Percentiles rank a stretch among this genome's conserved stretches.
Evolutionary conservation across 164 flowering plant species (phyloP).

Genomic region (Euptelea pleiosperma): DNA sequence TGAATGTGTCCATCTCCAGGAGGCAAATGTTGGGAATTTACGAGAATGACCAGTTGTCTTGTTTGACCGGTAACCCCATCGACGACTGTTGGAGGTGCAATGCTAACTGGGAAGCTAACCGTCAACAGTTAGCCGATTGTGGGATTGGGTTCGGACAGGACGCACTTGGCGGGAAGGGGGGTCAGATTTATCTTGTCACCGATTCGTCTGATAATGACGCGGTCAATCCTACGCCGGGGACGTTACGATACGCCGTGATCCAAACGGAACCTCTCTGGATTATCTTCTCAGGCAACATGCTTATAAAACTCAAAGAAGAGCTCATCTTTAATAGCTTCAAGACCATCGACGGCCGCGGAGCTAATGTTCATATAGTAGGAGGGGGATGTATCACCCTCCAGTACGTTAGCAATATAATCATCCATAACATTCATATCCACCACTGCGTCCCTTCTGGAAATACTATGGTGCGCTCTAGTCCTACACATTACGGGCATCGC

Average conservation of each 20-base stretch:
- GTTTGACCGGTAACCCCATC: conserved; percentile 63
- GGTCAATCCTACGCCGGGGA: conserved; percentile 56
- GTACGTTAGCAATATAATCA: conserved; percentile 50
- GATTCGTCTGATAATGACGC: conserved; percentile 61
- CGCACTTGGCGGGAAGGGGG: conserved; percentile 69
- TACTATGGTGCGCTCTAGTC: conserved; percentile 38
- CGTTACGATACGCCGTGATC: conserved; percentile 60
- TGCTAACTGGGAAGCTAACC: conserved; percentile 55
- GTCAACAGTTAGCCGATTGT: conserved; percentile 67
- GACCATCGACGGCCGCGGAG: conserved; percentile 82
- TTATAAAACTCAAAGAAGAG: conserved; percentile 50
- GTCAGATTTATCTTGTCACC: conserved; percentile 63
- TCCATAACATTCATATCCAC: conserved; percentile 67
- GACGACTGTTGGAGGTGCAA: conserved; percentile 85
- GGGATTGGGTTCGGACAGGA: conserved; percentile 62
- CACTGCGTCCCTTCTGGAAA: conserved; percentile 54
- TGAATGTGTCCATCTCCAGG: conserved; percentile 41
- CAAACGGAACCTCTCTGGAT: conserved; percentile 77
- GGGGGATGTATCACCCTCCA: conserved; percentile 61
- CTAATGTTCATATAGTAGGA: conserved; percentile 55
- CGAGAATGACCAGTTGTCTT: conserved; percentile 18
- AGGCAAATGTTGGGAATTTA: conserved; percentile 21
- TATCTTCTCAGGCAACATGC: conserved; percentile 52
- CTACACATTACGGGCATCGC: conserved; percentile 46
- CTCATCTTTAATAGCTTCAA: conserved; percentile 63